These are phyloP conservation scores for Huiozyma naganishii DNA, from an alignment of 805 yeast species.

Conservation along the genomic window DNA sequence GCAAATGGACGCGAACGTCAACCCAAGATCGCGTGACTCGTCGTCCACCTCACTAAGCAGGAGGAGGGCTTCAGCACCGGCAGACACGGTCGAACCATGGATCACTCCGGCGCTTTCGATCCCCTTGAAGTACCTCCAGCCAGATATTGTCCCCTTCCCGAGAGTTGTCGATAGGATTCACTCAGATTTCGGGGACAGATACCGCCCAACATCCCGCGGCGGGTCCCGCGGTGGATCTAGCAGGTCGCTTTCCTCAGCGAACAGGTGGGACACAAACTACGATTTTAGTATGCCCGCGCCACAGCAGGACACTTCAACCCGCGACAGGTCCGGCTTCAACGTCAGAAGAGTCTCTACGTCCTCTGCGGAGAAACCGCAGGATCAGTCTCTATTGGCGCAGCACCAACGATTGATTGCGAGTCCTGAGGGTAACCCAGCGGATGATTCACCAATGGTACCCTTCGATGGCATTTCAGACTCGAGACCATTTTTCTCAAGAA, in stretches of 20 bases:
- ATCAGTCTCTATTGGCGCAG: no score
- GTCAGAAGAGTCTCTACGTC: conserved; percentile 24
- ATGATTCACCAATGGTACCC: conserved; percentile 6
- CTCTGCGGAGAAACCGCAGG: conserved; percentile 4
- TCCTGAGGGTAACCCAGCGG: conserved; percentile 1
- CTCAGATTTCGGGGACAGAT: not conserved
- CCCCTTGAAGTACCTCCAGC: conserved; percentile 22
- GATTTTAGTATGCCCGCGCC: not conserved
- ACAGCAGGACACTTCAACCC: not conserved
- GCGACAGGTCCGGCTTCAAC: conserved; percentile 8
- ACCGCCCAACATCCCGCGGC: not conserved
- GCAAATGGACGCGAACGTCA: no score
- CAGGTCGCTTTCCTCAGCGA: not conserved
- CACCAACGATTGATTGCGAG: no score
- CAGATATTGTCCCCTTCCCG: conserved; percentile 24
- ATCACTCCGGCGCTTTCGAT: conserved; percentile 21
- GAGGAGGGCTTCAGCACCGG: conserved; percentile 10
- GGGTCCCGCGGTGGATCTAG: conserved; percentile 1
- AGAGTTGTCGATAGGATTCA: conserved; percentile 7
- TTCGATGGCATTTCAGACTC: conserved; percentile 1
- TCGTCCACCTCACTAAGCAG: not conserved
- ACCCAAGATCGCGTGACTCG: not conserved
- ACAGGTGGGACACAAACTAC: not conserved
- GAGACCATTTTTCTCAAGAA: not conserved
- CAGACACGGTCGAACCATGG: conserved; percentile 15